These are phyloP conservation scores for Trypanosoma scelopori DNA, from an alignment of 208 protist genomes.

Conservation along the genomic window DNA sequence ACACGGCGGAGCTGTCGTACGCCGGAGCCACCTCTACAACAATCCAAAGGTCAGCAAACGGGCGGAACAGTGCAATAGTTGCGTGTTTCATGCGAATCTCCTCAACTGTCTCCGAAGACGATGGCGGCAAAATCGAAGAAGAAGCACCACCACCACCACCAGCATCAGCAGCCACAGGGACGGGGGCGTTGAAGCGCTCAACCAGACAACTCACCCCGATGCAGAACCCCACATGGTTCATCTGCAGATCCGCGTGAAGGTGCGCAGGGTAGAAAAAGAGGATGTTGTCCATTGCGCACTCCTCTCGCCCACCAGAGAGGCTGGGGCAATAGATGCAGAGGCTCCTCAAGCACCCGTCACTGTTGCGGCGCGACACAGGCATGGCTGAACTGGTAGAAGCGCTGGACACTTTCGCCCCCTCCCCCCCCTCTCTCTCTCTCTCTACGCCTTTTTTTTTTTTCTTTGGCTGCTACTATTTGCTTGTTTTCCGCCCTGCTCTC, in stretches of 20 bases:
- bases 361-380: not conserved
- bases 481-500: not conserved
- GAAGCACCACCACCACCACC: no score
- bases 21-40: slow-evolving; percentile 17
- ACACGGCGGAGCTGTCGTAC: slow-evolving; percentile 15
- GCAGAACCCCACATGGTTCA: slow-evolving; percentile 76
- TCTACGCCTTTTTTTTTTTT: not conserved
- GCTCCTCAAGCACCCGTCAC: slow-evolving; percentile 24
- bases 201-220: slow-evolving; percentile 48
- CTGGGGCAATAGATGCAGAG: slow-evolving; percentile 58
- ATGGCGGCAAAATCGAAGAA: no score
- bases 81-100: slow-evolving; percentile 21
- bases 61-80: slow-evolving; percentile 19
- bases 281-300: slow-evolving; percentile 60
- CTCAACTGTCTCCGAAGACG: not conserved
- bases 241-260: slow-evolving; percentile 36
- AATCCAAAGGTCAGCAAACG: slow-evolving; percentile 26
- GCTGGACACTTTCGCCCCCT: not conserved
- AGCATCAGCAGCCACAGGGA: no score
- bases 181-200: slow-evolving; percentile 30
- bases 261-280: slow-evolving; percentile 58
- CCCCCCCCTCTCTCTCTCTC: not conserved
- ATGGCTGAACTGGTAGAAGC: not conserved
- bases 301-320: slow-evolving; percentile 46
- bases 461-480: not conserved